Evolutionary conservation across 83 land plant genomes (phyloP).

Genomic region (Diphasiastrum complanatum): DNA sequence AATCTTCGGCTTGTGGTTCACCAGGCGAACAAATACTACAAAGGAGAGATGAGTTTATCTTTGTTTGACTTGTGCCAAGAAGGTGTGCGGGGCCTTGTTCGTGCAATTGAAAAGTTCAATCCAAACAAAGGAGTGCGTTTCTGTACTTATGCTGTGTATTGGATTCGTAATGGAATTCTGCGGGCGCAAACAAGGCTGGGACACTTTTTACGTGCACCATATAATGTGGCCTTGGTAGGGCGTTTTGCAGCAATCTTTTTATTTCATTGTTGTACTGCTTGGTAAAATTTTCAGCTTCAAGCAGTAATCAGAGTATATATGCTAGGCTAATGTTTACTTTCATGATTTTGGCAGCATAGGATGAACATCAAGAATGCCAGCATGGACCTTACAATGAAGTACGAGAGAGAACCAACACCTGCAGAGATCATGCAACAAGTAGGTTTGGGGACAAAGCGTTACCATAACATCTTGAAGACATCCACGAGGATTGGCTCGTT

Average conservation of each 20-base stretch:
- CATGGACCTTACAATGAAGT: slow-evolving; percentile 8
- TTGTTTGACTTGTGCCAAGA: slow-evolving; percentile 35
- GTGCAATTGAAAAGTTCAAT: slow-evolving; percentile 41
- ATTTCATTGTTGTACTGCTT: not conserved
- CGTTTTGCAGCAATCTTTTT: not conserved
- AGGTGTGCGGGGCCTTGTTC: slow-evolving; percentile 31
- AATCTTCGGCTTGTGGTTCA: slow-evolving; percentile 31
- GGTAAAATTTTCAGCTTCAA: not conserved
- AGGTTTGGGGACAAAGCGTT: slow-evolving; percentile 13
- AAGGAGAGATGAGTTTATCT: slow-evolving; percentile 27
- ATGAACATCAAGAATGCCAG: slow-evolving; percentile 21
- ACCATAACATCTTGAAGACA: slow-evolving; percentile 17
- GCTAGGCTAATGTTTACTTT: not conserved
- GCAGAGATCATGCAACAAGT: slow-evolving; percentile 14
- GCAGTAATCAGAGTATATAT: too few species aligned
- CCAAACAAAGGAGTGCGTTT: slow-evolving; percentile 62
- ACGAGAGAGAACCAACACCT: slow-evolving; percentile 21
- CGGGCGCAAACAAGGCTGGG: slow-evolving; percentile 67
- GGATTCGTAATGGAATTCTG: slow-evolving; percentile 78
- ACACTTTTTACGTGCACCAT: slow-evolving; percentile 52
- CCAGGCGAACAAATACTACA: slow-evolving; percentile 34
- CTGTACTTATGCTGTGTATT: slow-evolving; percentile 82
- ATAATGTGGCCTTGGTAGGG: slow-evolving; percentile 64
- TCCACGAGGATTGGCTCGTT: slow-evolving; percentile 4
- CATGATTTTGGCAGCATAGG: slow-evolving; percentile 19